A percentile compares a stretch with the other conserved stretches of the same genome.
Conservation (phyloP, 2,329 filamentous ascomycete species). For the Pseudocercospora crystallina region DNA sequence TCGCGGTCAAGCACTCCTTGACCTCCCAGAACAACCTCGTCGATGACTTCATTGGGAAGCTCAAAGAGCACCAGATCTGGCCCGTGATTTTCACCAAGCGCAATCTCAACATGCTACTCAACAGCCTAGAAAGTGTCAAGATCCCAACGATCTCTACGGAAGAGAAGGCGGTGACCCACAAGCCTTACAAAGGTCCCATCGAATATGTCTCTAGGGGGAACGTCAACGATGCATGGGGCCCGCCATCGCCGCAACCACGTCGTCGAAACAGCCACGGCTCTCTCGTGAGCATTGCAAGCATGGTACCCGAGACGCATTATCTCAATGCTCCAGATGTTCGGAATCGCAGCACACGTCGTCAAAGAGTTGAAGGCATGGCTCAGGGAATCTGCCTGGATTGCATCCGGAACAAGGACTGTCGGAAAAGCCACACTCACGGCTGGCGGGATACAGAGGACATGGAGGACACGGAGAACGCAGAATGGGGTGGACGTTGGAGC, state of each 20-base stretch:
- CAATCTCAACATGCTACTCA: neutral
- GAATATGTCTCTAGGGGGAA: neutral
- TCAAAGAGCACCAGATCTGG: neutral
- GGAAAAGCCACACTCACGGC: neutral
- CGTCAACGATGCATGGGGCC: neutral
- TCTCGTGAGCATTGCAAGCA: neutral
- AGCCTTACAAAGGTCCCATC: neutral
- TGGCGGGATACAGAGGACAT: neutral
- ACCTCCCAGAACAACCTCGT: neutral
- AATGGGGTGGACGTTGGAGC: neutral
- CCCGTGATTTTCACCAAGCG: neutral
- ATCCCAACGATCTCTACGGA: neutral
- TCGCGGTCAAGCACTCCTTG: neutral
- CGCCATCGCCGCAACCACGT: neutral
- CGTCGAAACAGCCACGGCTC: neutral
- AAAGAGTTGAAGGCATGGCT: neutral
- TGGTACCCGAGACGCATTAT: neutral
- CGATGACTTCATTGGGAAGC: neutral
- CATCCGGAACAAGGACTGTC: neutral
- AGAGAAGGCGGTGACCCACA: neutral
- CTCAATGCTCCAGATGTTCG: neutral
- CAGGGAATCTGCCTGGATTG: conserved; percentile 17
- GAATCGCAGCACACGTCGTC: neutral
- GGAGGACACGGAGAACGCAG: neutral
- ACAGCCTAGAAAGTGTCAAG: neutral